A percentile compares a stretch with the other conserved stretches of the same genome.
These are phyloP conservation scores for Medicago arabica DNA, from an alignment of 306 rosid genomes.

Conservation along the genomic window DNA sequence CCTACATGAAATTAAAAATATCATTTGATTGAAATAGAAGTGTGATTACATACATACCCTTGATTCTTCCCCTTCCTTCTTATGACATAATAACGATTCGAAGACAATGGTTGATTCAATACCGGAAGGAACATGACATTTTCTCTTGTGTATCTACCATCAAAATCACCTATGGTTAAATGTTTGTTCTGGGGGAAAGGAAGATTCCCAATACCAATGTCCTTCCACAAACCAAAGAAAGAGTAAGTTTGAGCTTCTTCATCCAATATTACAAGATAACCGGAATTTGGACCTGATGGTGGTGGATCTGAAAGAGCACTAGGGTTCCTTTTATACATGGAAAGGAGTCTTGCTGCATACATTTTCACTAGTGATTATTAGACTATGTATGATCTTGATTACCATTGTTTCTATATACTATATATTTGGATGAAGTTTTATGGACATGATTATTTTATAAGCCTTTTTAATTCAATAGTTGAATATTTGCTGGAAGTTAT, in stretches of 20 bases:
- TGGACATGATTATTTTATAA: too few species aligned
- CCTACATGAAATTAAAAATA: too few species aligned
- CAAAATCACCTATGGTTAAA: constrained; percentile 7
- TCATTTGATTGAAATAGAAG: too few species aligned
- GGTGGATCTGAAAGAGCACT: constrained; percentile 31
- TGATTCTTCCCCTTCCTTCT: constrained; percentile 43
- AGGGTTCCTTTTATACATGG: constrained; percentile 26
- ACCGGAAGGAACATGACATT: constrained; percentile 44
- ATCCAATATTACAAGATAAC: constrained; percentile 44
- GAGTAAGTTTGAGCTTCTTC: constrained; percentile 29
- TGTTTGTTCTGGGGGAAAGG: constrained; percentile 54
- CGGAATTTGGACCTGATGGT: constrained; percentile 49
- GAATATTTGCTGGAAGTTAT: too few species aligned
- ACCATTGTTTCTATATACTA: too few species aligned
- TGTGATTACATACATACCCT: constrained; percentile 38
- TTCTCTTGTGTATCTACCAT: not conserved
- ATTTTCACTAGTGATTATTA: not conserved
- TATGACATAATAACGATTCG: constrained; percentile 58
- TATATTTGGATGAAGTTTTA: too few species aligned
- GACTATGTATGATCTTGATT: too few species aligned
- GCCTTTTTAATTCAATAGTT: too few species aligned
- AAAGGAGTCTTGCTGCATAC: constrained; percentile 51
- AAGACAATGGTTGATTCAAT: constrained; percentile 54
- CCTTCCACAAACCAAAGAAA: not conserved
- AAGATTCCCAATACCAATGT: constrained; percentile 7